phyloP scores from a whole-genome alignment of 2,329 filamentous ascomycete species.

The Pezicula rhizophila region DNA sequence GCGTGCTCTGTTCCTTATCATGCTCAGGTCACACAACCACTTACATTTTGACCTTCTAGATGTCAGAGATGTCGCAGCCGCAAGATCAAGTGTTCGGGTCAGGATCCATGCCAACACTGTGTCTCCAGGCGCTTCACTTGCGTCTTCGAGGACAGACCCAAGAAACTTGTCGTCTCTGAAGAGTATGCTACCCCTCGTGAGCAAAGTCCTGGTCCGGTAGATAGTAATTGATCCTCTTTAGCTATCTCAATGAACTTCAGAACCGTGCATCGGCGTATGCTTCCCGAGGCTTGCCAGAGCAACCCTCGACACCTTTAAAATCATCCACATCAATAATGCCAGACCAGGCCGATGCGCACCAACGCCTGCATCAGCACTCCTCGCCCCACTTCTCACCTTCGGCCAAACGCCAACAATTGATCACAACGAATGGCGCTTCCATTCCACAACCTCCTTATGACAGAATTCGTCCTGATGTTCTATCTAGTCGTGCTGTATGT shows the following conservation, averaged over 20 bases:
- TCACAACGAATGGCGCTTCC: neutral
- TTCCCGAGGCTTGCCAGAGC: neutral
- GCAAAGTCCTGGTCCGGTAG: neutral
- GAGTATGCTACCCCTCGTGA: neutral
- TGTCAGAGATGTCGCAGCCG: conserved; percentile 1
- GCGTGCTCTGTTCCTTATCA: neutral
- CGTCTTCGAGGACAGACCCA: conserved; percentile 1
- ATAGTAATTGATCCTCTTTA: neutral
- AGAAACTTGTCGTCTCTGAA: conserved; percentile 1
- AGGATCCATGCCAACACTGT: neutral
- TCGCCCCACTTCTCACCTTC: neutral
- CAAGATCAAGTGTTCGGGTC: conserved; percentile 1
- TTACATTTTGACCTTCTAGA: neutral
- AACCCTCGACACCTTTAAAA: neutral
- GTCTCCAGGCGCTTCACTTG: neutral
- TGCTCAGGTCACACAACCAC: neutral
- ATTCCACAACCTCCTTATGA: neutral
- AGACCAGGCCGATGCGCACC: neutral
- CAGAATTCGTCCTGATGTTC: too few relatives aligned
- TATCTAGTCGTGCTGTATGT: too few relatives aligned
- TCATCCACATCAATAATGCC: too few relatives aligned
- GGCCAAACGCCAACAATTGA: neutral
- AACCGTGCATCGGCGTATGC: neutral
- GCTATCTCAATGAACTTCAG: neutral
- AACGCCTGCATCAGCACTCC: neutral